Evolutionary conservation across 2,329 filamentous ascomycete genomes (phyloP).

Genomic region (Neofusicoccum kwambonambiense): DNA sequence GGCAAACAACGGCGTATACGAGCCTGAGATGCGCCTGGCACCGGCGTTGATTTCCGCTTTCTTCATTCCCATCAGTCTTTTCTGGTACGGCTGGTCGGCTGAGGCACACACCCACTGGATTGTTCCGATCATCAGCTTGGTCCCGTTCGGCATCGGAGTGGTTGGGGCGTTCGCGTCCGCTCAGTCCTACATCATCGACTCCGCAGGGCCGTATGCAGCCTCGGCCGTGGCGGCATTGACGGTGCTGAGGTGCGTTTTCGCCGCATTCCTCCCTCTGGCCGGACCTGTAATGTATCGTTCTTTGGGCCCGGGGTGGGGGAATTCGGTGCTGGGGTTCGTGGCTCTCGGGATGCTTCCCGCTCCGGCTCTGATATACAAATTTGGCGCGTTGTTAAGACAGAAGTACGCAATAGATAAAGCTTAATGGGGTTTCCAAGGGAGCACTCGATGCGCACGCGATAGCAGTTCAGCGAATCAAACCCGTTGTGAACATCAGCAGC

Average conservation of each 20-base stretch:
- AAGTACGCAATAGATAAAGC: neutral
- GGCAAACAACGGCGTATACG: neutral
- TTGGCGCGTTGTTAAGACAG: constrained; percentile 54
- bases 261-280: constrained; percentile 24
- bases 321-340: constrained; percentile 63
- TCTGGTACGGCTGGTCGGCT: constrained; percentile 39
- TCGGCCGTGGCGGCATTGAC: constrained; percentile 35
- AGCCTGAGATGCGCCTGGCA: constrained; percentile 20
- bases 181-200: constrained; percentile 36
- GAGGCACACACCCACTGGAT: neutral
- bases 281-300: constrained; percentile 21
- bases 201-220: constrained; percentile 32
- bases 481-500: neutral
- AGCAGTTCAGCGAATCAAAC: neutral
- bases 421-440: neutral
- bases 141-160: too few relatives aligned
- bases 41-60: constrained; percentile 16
- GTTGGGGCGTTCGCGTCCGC: neutral
- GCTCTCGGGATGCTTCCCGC: constrained; percentile 65
- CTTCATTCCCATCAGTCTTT: constrained; percentile 37
- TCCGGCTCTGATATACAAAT: constrained; percentile 69
- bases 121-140: neutral
- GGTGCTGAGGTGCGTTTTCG: constrained; percentile 22
- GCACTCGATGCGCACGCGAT: neutral
- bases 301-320: constrained; percentile 24